Percentiles rank a stretch among this genome's conserved stretches.
phyloP scores from a whole-genome alignment of 768 basidiomycete species.

The Lactifluus rugatus region DNA sequence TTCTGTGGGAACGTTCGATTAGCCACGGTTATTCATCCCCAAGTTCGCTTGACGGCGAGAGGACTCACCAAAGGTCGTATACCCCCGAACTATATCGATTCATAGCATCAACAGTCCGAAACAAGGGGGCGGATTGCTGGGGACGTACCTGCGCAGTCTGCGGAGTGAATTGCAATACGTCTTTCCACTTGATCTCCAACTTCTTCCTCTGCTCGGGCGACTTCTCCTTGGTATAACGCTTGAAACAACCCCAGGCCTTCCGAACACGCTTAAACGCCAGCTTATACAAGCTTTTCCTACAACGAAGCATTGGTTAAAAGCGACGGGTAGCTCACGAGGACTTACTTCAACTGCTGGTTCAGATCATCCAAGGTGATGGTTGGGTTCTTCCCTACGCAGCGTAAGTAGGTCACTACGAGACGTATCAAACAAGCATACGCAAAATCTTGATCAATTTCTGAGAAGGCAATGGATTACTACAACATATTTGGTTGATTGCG shows the following conservation, averaged over 20 bases:
- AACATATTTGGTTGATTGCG: not conserved
- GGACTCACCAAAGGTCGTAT: conserved; percentile 1
- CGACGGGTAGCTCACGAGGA: not conserved
- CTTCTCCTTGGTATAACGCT: not conserved
- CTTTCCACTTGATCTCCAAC: not conserved
- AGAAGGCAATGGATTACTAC: not conserved
- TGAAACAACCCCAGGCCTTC: not conserved
- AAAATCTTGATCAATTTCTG: conserved; percentile 4
- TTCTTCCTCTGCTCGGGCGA: not conserved
- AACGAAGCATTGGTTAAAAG: not conserved
- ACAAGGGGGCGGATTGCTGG: not conserved
- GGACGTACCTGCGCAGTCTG: conserved; percentile 1
- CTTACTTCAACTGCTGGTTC: conserved; percentile 4
- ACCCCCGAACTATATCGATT: not conserved
- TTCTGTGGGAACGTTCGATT: not conserved
- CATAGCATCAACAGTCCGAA: not conserved
- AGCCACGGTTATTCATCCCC: not conserved
- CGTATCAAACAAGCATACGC: not conserved
- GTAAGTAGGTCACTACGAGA: not conserved
- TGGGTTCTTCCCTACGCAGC: not conserved
- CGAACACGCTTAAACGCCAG: conserved; percentile 5
- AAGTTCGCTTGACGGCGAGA: too few species aligned
- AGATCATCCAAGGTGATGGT: not conserved
- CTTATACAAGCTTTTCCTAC: not conserved
- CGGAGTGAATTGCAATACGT: not conserved